These are phyloP conservation scores for Diplodia corticola DNA, from an alignment of 2,329 filamentous ascomycete species.

Conservation along the genomic window DNA sequence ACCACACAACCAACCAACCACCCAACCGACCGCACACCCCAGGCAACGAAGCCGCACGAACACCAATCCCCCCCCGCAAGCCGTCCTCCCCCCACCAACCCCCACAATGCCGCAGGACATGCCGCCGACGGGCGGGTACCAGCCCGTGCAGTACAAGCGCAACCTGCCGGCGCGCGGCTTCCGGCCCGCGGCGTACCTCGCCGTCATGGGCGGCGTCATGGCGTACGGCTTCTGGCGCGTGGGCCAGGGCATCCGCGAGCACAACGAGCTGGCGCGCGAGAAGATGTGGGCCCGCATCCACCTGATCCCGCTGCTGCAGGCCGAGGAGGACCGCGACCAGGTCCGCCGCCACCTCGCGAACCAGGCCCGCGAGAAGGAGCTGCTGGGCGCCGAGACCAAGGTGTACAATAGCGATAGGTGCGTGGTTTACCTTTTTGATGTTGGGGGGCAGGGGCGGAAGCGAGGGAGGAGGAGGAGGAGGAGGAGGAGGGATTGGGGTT, in stretches of 20 bases:
- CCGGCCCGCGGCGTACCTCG: constrained; percentile 75
- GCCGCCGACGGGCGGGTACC: constrained; percentile 92
- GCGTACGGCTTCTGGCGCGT: constrained; percentile 88
- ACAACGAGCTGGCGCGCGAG: constrained; percentile 90
- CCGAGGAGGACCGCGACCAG: constrained; percentile 94
- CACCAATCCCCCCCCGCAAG: neutral
- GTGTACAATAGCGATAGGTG: constrained; percentile 89
- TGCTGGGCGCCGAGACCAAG: constrained; percentile 79
- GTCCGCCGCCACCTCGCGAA: constrained; percentile 85
- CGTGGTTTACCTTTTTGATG: too few species aligned
- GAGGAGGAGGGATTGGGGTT: neutral
- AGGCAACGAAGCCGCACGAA: constrained; percentile 21
- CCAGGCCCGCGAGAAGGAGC: constrained; percentile 84
- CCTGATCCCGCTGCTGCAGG: constrained; percentile 88
- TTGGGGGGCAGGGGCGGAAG: too few species aligned
- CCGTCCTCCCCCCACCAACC: neutral
- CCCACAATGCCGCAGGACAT: constrained; percentile 92
- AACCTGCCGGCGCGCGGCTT: constrained; percentile 92
- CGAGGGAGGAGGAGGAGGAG: too few species aligned
- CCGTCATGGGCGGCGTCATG: constrained; percentile 77
- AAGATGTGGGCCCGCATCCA: constrained; percentile 99
- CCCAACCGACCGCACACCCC: neutral
- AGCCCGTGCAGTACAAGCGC: constrained; percentile 96
- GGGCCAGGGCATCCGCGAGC: constrained; percentile 80
- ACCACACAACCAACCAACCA: neutral